Conservation (phyloP, 2,329 filamentous ascomycete genomes). For the Laburnicola sp. region DNA sequence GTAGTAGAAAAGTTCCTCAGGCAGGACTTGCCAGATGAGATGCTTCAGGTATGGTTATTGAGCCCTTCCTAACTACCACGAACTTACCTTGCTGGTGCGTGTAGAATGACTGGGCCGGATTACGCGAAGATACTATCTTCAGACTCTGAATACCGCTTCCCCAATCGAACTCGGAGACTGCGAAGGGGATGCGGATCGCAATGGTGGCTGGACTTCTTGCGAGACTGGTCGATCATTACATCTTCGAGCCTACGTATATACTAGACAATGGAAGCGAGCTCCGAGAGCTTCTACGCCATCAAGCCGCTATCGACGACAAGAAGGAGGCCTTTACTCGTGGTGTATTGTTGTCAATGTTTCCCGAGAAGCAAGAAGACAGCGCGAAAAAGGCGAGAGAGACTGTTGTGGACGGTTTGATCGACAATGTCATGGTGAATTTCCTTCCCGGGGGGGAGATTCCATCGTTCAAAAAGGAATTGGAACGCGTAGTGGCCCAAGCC, state of each 20-base stretch:
- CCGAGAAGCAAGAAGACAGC: slow-evolving; percentile 3
- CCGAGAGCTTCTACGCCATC: slow-evolving; percentile 11
- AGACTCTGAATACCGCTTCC: slow-evolving; percentile 32
- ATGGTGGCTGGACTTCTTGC: slow-evolving; percentile 34
- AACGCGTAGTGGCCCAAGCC: too few relatives aligned
- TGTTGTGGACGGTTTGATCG: too few relatives aligned
- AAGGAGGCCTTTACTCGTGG: slow-evolving; percentile 6
- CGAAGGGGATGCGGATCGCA: slow-evolving; percentile 42
- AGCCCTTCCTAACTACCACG: slow-evolving; percentile 9
- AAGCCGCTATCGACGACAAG: slow-evolving; percentile 7
- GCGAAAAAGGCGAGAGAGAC: too few relatives aligned
- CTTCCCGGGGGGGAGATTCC: too few relatives aligned
- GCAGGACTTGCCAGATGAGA: neutral
- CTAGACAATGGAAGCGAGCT: slow-evolving; percentile 14
- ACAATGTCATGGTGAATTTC: too few relatives aligned
- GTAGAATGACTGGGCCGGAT: slow-evolving; percentile 10
- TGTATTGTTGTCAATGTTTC: slow-evolving; percentile 8
- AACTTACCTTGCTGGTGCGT: too few relatives aligned
- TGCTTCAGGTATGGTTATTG: neutral
- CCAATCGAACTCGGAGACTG: slow-evolving; percentile 32
- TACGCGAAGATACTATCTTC: slow-evolving; percentile 6
- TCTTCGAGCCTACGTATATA: slow-evolving; percentile 44
- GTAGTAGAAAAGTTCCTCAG: too few relatives aligned
- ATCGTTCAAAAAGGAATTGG: too few relatives aligned
- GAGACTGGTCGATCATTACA: slow-evolving; percentile 29